phyloP scores from a whole-genome alignment of 768 basidiomycete genomes.

The Lentinula raphanica region DNA sequence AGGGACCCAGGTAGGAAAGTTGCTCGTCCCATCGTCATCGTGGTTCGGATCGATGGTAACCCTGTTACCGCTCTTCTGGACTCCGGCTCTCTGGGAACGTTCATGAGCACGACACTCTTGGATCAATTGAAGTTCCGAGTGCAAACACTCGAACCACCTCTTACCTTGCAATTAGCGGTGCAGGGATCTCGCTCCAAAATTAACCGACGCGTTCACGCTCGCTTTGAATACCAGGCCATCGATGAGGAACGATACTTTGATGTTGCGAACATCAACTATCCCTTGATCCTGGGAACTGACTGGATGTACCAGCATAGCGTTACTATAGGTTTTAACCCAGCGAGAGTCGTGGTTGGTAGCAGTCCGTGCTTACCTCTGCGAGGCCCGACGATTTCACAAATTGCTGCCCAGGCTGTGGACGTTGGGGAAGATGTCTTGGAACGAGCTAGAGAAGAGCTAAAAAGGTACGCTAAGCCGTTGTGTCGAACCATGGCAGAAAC shows the following conservation, averaged over 20 bases:
- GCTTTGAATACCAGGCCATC: conserved; percentile 13
- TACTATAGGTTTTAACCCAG: conserved; percentile 21
- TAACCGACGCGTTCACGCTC: conserved; percentile 10
- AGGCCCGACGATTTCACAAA: conserved; percentile 9
- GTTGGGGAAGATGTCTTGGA: conserved; percentile 8
- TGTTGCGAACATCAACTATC: conserved; percentile 33
- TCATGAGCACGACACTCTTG: conserved; percentile 21
- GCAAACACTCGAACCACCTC: conserved; percentile 14
- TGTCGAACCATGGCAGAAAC: conserved; percentile 5
- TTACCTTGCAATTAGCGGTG: conserved; percentile 23
- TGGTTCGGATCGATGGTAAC: not conserved
- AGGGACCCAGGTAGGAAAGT: not conserved
- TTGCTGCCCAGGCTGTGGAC: conserved; percentile 10
- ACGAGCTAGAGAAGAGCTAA: conserved; percentile 4
- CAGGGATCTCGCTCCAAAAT: conserved; percentile 24
- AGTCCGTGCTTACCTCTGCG: conserved; percentile 9
- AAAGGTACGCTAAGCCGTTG: conserved; percentile 9
- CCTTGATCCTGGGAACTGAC: conserved; percentile 32
- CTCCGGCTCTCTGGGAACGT: conserved; percentile 23
- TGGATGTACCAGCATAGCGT: conserved; percentile 29
- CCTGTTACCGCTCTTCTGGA: conserved; percentile 11
- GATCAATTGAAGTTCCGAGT: conserved; percentile 16
- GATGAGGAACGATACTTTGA: conserved; percentile 23
- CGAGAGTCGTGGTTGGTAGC: conserved; percentile 13
- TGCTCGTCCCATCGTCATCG: not conserved